phyloP scores from a whole-genome alignment of 768 basidiomycete species.

The Phanerodontia chrysosporium region DNA sequence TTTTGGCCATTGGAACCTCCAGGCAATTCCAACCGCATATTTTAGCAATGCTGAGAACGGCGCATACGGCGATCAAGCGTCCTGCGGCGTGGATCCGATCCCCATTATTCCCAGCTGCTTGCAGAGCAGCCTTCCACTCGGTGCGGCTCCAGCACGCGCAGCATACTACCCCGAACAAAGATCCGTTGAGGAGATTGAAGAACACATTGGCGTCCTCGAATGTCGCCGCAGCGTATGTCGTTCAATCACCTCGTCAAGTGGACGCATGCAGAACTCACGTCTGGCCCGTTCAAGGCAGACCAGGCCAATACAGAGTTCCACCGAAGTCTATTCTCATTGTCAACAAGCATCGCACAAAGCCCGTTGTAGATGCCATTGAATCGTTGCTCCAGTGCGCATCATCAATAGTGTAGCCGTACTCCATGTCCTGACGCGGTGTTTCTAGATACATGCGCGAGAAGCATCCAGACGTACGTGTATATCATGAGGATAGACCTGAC shows the following conservation, averaged over 20 bases:
- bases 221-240: not conserved
- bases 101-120: not conserved
- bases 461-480: conserved; percentile 29
- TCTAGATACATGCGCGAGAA: conserved; percentile 26
- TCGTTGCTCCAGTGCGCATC: conserved; percentile 60
- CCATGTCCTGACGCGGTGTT: not conserved
- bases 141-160: not conserved
- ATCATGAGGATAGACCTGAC: conserved; percentile 40
- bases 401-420: not conserved
- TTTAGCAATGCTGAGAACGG: not conserved
- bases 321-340: conserved; percentile 71
- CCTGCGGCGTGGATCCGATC: not conserved
- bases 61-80: not conserved
- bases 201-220: not conserved
- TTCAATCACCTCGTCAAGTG: not conserved
- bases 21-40: too few species aligned
- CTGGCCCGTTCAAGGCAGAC: conserved; percentile 11
- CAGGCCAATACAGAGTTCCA: conserved; percentile 23
- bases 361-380: conserved; percentile 72
- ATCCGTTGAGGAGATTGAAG: not conserved
- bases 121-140: not conserved
- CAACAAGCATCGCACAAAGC: conserved; percentile 76
- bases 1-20: not conserved
- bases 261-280: not conserved
- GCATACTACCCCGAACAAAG: not conserved